Evolutionary conservation across 129 eudicot species (phyloP).

Genomic region (Cynara cardunculus): DNA sequence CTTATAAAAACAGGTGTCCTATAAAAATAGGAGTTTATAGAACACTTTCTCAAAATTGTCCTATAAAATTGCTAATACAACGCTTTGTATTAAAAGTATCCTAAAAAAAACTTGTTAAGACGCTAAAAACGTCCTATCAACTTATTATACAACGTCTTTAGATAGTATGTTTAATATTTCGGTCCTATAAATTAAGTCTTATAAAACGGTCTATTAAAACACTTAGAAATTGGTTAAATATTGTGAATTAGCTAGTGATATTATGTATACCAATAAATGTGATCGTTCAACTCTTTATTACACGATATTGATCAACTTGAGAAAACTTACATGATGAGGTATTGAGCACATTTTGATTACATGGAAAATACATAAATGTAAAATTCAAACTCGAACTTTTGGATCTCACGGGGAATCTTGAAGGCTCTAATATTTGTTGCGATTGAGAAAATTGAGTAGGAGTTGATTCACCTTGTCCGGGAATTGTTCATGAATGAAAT

Average conservation of each 20-base stretch:
- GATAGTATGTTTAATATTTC: too few species aligned
- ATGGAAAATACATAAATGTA: too few species aligned
- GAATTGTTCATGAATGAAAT: slow-evolving; percentile 40
- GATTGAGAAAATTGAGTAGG: slow-evolving; percentile 26
- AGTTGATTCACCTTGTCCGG: slow-evolving; percentile 34
- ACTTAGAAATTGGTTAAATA: background rate
- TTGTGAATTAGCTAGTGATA: background rate
- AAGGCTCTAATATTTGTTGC: slow-evolving; percentile 6
- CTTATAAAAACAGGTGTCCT: too few species aligned
- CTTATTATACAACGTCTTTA: too few species aligned
- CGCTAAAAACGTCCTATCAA: too few species aligned
- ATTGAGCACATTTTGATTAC: background rate
- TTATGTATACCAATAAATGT: background rate
- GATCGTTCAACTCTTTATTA: background rate
- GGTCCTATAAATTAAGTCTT: too few species aligned
- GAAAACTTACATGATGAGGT: background rate
- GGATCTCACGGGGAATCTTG: background rate
- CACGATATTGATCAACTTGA: background rate
- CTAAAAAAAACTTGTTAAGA: too few species aligned
- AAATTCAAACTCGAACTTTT: background rate
- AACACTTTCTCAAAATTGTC: too few species aligned
- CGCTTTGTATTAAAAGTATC: too few species aligned
- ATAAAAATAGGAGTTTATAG: too few species aligned
- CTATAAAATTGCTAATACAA: too few species aligned
- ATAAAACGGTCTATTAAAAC: too few species aligned